Evolutionary conservation across 805 yeast genomes (phyloP).

Genomic region (Kluyveromyces lactis): DNA sequence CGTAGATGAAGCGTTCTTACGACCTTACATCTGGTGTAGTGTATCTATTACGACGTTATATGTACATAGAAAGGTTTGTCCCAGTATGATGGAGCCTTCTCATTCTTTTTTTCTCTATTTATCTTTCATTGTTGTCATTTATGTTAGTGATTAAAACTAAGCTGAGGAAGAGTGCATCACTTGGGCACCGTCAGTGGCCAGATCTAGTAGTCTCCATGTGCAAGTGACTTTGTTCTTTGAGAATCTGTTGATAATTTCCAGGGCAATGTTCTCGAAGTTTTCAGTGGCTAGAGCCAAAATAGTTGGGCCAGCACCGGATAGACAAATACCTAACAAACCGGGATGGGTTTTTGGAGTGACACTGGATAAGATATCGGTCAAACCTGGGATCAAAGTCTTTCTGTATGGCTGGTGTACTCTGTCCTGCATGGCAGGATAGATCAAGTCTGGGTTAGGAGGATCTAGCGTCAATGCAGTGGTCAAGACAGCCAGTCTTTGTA

Average conservation of each 20-base stretch:
- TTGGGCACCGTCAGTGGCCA: constrained; percentile 81
- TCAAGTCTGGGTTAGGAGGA: constrained; percentile 73
- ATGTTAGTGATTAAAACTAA: too few species aligned
- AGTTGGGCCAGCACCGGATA: constrained; percentile 98
- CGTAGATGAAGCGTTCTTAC: too few species aligned
- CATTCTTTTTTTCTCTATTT: too few species aligned
- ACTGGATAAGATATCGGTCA: constrained; percentile 66
- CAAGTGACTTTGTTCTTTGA: constrained; percentile 59
- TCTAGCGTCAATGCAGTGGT: constrained; percentile 85
- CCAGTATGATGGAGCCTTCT: too few species aligned
- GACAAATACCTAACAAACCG: constrained; percentile 87
- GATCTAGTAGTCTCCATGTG: constrained; percentile 74
- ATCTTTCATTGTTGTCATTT: too few species aligned
- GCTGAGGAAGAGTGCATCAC: not conserved
- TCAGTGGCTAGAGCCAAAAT: constrained; percentile 88
- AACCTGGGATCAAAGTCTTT: constrained; percentile 83
- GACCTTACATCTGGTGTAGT: too few species aligned
- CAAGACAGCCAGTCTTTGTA: constrained; percentile 86
- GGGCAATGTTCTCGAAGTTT: constrained; percentile 77
- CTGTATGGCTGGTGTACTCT: constrained; percentile 96
- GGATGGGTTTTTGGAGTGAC: constrained; percentile 77
- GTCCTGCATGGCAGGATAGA: constrained; percentile 95
- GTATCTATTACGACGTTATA: too few species aligned
- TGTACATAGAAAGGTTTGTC: too few species aligned
- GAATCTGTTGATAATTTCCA: constrained; percentile 64